phyloP scores from a whole-genome alignment of 768 basidiomycete species.

The Auricularia sp. region DNA sequence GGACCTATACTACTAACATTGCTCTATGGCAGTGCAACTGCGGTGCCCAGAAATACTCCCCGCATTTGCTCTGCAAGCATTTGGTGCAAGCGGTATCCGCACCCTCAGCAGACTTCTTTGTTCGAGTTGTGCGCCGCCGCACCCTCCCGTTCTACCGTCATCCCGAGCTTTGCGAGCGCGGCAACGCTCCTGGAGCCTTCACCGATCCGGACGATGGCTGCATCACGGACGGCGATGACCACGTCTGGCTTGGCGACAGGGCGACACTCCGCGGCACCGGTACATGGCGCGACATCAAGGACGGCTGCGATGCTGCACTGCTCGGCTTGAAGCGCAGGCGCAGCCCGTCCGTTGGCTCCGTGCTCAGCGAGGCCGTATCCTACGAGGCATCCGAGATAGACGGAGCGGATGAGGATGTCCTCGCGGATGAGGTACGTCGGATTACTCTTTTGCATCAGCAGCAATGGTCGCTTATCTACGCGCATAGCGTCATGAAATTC shows the following conservation, averaged over 20 bases:
- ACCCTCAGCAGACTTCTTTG: constrained; percentile 14
- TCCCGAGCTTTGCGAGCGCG: constrained; percentile 1
- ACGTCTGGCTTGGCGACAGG: constrained; percentile 13
- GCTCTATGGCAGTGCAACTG: constrained; percentile 22
- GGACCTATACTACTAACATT: constrained; percentile 15
- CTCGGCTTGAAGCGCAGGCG: constrained; percentile 4
- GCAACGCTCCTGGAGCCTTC: not conserved
- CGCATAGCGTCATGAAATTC: not conserved
- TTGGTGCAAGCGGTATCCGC: constrained; percentile 21
- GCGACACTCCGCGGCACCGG: constrained; percentile 7
- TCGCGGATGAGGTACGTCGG: not conserved
- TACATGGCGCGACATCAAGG: constrained; percentile 8
- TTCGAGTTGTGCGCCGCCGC: constrained; percentile 14
- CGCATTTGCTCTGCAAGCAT: constrained; percentile 25
- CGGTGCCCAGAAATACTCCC: constrained; percentile 20
- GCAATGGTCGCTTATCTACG: not conserved
- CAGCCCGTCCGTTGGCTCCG: not conserved
- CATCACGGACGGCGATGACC: constrained; percentile 17
- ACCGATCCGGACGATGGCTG: constrained; percentile 6
- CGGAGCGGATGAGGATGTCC: constrained; percentile 10
- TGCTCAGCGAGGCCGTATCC: not conserved
- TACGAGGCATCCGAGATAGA: constrained; percentile 2
- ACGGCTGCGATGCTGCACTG: constrained; percentile 4
- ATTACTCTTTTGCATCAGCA: not conserved
- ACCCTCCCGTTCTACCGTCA: constrained; percentile 19